Percentiles rank a stretch among this genome's conserved stretches.
These are phyloP conservation scores for Catunica adiposa DNA, from an alignment of 2,329 filamentous ascomycete species.

Conservation along the genomic window DNA sequence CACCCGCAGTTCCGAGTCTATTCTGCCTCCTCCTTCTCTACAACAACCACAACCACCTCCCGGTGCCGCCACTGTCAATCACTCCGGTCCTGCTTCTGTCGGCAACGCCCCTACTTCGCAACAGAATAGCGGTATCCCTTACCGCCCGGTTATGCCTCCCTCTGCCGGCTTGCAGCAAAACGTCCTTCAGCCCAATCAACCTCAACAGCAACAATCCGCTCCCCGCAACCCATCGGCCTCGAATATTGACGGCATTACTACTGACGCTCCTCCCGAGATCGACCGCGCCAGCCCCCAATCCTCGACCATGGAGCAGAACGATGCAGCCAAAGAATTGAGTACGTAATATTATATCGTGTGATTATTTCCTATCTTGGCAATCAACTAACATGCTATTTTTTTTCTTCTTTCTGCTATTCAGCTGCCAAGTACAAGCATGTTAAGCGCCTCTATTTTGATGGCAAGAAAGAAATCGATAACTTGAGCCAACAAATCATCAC, in stretches of 20 bases:
- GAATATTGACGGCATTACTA: constrained; percentile 23
- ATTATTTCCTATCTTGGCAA: constrained; percentile 3
- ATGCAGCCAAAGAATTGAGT: constrained; percentile 42
- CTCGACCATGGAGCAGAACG: constrained; percentile 31
- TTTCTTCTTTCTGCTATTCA: constrained; percentile 23
- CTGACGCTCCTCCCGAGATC: constrained; percentile 29
- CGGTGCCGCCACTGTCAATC: background rate
- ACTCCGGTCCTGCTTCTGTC: background rate
- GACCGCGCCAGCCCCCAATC: constrained; percentile 43
- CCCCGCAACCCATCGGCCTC: constrained; percentile 3
- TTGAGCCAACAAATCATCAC: constrained; percentile 87
- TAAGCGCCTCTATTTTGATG: constrained; percentile 93
- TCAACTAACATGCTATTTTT: constrained; percentile 13
- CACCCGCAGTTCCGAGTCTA: constrained; percentile 24
- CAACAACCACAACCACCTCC: constrained; percentile 2
- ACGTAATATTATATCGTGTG: constrained; percentile 19
- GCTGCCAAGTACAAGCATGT: constrained; percentile 96
- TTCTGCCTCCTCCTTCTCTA: background rate
- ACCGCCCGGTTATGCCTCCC: constrained; percentile 24
- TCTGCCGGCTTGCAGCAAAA: constrained; percentile 7
- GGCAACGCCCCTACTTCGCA: background rate
- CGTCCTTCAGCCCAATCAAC: constrained; percentile 16
- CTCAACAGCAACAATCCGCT: constrained; percentile 25
- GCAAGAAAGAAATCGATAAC: constrained; percentile 78
- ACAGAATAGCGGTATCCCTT: constrained; percentile 23